Evolutionary conservation across 2,329 filamentous ascomycete genomes (phyloP), one percentile per base, ranked within the genome.

Genomic region (Exophiala phaeomuriformis): DNA sequence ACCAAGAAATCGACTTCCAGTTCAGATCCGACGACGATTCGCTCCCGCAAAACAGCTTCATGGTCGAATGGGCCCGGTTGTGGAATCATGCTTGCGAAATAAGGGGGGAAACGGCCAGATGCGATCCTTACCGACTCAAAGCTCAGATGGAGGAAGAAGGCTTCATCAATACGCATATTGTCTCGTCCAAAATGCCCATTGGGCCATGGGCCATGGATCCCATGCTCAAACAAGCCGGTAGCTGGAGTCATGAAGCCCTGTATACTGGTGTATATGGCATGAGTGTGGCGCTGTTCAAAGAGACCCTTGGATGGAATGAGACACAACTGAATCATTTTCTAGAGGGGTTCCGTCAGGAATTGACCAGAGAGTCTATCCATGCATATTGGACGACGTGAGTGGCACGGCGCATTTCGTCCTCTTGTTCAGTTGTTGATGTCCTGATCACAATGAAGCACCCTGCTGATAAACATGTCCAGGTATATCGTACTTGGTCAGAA

Each of bases 1-100:
- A 64, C 36, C 61, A 66, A 29, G 67, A 75, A 29, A 60, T 68
- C 50, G 70, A 72, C 46, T 47, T 57, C 5, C 49, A 49, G 19
- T 29, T 45, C 19, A 19, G 27, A 7, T 51, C 48, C 40, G 57
- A 60, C 36, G 53, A 60, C 32, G 44, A 46, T 10, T 46, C 49
- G 6, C 48, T 60, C 19, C 45, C 49, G 4, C 9, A 40, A 6
- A 40, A 55, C 41, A 57, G 51, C 45, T 39, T 33, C 19, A 51
- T 60, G 8, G 4, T 12, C 32, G 51, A 51, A 36, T 59, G 57
- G 57, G 52, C 47, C n/a, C 39, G 44, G 1, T 45, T 57, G n/a
- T 52, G 54, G 42, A 59, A 51, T 7, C 47, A 51, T 31, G 57
- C 53, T 4, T 55, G 56, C 31, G 47, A 46, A 19, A 48, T 46